A percentile compares a stretch with the other conserved stretches of the same genome.
phyloP scores from a whole-genome alignment of 495 filamentous ascomycete species.

The Daldinia childiae region DNA sequence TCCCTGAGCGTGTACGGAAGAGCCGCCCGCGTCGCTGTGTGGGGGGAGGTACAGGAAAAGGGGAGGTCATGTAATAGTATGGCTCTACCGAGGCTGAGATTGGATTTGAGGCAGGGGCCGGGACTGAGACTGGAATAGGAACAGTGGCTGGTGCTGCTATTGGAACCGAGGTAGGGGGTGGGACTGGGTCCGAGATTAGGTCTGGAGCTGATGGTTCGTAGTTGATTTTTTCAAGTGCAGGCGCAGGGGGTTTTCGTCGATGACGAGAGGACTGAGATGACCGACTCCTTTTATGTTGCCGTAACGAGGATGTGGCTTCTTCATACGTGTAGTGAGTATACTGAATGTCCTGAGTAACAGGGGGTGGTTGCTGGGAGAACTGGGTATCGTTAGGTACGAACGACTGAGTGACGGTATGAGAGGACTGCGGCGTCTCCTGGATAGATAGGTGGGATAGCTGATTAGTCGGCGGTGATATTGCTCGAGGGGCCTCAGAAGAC shows the following conservation, averaged over 20 bases:
- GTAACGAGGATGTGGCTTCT: conserved; percentile 23
- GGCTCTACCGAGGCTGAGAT: conserved; percentile 9
- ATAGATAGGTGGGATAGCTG: conserved; percentile 32
- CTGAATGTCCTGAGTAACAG: conserved; percentile 17
- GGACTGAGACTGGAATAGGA: neutral
- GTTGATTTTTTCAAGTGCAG: neutral
- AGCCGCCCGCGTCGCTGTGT: conserved; percentile 23
- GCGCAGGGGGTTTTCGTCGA: neutral
- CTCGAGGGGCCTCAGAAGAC: conserved; percentile 14
- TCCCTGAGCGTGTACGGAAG: conserved; percentile 44
- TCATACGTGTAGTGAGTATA: conserved; percentile 19
- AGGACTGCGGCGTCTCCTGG: conserved; percentile 32
- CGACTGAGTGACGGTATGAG: conserved; percentile 15
- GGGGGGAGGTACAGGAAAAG: neutral
- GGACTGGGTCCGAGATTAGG: neutral
- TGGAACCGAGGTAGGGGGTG: neutral
- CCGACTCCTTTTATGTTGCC: conserved; percentile 6
- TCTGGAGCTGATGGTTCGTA: neutral
- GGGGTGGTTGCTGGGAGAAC: conserved; percentile 5
- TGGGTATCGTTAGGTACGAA: conserved; percentile 9
- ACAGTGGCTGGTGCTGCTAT: neutral
- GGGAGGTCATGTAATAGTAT: conserved; percentile 10
- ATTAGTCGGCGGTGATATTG: conserved; percentile 27
- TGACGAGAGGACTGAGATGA: conserved; percentile 4
- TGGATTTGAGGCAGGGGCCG: conserved; percentile 7